phyloP scores from a whole-genome alignment of 148 eudicot genomes.

The Silene latifolia region DNA sequence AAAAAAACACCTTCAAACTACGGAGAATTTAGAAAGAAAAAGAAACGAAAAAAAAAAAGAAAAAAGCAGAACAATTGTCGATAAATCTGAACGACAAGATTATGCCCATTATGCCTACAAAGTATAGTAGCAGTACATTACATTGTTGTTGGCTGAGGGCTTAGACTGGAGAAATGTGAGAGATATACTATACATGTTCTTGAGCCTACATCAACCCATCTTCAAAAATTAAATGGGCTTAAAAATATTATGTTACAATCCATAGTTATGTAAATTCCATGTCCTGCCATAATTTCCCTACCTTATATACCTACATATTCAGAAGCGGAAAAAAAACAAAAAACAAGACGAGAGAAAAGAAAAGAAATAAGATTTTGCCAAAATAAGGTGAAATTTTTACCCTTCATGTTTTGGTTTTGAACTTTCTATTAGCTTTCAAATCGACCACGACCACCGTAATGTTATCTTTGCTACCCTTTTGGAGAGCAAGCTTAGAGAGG shows the following conservation, averaged over 20 bases:
- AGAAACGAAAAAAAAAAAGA: neutral
- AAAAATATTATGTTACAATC: slow-evolving; percentile 32
- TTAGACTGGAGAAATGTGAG: slow-evolving; percentile 9
- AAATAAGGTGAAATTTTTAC: slow-evolving; percentile 21
- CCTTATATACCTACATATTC: slow-evolving; percentile 24
- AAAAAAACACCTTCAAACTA: too few species aligned
- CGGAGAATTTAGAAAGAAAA: too few species aligned
- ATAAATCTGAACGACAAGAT: neutral
- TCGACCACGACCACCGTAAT: slow-evolving; percentile 57
- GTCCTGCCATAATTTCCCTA: slow-evolving; percentile 19
- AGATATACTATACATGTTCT: neutral
- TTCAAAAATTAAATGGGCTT: slow-evolving; percentile 32
- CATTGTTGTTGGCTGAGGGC: neutral
- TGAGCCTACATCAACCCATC: slow-evolving; percentile 21
- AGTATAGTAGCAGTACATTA: neutral
- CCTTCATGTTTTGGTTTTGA: slow-evolving; percentile 39
- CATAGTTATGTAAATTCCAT: slow-evolving; percentile 26
- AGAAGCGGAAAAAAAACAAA: slow-evolving; percentile 7
- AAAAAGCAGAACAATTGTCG: neutral
- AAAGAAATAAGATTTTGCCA: slow-evolving; percentile 24
- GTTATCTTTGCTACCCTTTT: slow-evolving; percentile 55
- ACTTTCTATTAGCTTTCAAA: slow-evolving; percentile 53
- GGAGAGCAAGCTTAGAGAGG: slow-evolving; percentile 52
- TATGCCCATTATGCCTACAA: neutral
- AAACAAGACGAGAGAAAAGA: slow-evolving; percentile 5